phyloP scores from a whole-genome alignment of 2,329 filamentous ascomycete genomes.

The Raffaelea ambrosiae region DNA sequence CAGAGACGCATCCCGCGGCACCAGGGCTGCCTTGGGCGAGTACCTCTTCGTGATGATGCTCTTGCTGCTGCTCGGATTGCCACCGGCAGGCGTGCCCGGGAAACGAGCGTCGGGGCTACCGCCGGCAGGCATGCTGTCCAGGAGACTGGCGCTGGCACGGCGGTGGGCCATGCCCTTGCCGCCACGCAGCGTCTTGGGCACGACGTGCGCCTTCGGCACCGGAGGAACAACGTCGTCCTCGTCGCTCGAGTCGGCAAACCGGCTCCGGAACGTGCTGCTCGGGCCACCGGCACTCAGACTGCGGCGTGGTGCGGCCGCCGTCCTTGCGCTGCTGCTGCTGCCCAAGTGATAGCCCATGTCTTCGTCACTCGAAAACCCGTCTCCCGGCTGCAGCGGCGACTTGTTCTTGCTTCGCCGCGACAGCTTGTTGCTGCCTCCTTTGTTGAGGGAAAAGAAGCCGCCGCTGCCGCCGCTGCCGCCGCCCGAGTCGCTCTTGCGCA shows the following conservation, averaged over 20 bases:
- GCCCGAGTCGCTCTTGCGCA: constrained; percentile 2
- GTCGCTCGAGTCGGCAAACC: constrained; percentile 56
- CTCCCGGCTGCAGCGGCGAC: not conserved
- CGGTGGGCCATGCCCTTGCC: no score
- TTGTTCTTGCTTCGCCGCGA: constrained; percentile 18
- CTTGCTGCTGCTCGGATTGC: no score
- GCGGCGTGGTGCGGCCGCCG: not conserved
- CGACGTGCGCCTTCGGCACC: no score
- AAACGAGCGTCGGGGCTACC: no score
- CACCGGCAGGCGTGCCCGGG: no score
- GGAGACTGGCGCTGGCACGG: no score
- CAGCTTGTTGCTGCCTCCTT: constrained; percentile 25
- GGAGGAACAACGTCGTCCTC: constrained; percentile 32
- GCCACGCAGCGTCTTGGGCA: constrained; percentile 24
- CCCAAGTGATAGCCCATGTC: constrained; percentile 33
- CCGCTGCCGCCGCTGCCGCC: constrained; percentile 19
- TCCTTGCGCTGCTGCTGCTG: no score
- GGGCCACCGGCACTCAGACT: not conserved
- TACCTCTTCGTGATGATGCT: no score
- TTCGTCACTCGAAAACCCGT: constrained; percentile 34
- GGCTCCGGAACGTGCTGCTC: constrained; percentile 26
- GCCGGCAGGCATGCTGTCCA: no score
- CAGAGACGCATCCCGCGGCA: constrained; percentile 20
- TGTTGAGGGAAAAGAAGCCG: constrained; percentile 35
- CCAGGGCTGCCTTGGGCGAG: constrained; percentile 3